Conservation (phyloP, 257 asterid species). For the Solanum ahanhuiri region DNA sequence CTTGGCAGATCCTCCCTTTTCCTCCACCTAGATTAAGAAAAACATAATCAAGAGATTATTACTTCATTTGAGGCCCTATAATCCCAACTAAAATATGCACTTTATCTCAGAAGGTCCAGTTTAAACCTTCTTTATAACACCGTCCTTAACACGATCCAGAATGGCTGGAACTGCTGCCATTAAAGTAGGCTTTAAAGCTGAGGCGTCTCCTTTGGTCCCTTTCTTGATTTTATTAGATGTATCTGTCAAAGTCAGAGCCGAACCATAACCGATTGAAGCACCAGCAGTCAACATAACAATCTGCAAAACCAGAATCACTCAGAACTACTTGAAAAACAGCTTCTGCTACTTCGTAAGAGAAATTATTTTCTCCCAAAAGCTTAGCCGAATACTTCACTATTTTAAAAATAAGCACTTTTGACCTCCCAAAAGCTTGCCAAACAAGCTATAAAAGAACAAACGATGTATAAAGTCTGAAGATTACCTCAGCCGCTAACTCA, state of each 20-base stretch:
- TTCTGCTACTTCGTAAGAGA: too few species aligned
- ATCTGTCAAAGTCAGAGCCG: conserved; percentile 80
- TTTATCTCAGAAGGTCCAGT: background rate
- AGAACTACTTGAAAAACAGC: conserved; percentile 1
- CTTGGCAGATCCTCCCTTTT: conserved; percentile 72
- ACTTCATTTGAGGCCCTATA: background rate
- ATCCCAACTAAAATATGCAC: background rate
- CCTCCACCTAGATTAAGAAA: conserved; percentile 53
- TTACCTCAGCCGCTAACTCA: conserved; percentile 81
- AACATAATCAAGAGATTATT: background rate
- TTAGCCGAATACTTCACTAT: background rate
- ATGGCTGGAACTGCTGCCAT: conserved; percentile 93
- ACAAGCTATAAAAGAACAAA: too few species aligned
- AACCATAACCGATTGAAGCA: conserved; percentile 72
- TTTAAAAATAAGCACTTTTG: too few species aligned
- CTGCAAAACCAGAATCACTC: conserved; percentile 30
- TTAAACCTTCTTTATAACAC: conserved; percentile 73
- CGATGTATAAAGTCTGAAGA: too few species aligned
- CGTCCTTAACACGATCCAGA: conserved; percentile 86
- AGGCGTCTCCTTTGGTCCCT: conserved; percentile 86
- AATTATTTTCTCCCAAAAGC: background rate
- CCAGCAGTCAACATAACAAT: conserved; percentile 78
- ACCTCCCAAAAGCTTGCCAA: background rate
- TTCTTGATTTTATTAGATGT: conserved; percentile 80
- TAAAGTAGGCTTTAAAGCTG: conserved; percentile 63